A percentile compares a stretch with the other conserved stretches of the same genome.
Conservation (phyloP, 257 asterid genomes). For the Lycium barbarum region DNA sequence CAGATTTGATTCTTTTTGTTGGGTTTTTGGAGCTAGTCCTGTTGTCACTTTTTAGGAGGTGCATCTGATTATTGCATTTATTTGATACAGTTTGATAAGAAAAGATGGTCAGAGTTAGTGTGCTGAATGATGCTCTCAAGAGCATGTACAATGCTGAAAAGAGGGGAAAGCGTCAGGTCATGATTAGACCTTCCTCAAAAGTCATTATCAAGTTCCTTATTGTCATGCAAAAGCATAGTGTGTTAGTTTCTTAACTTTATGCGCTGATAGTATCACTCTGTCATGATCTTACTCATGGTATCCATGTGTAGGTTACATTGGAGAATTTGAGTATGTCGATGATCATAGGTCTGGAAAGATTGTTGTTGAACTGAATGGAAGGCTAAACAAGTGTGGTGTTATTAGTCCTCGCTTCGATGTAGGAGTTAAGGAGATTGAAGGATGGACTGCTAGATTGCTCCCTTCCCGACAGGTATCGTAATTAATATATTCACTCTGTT, state of each 20-base stretch:
- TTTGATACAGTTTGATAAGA: not conserved
- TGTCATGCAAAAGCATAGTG: constrained; percentile 17
- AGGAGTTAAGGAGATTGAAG: constrained; percentile 16
- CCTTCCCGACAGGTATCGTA: constrained; percentile 17
- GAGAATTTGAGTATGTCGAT: not conserved
- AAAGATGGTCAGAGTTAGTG: constrained; percentile 14
- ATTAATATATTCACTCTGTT: not conserved
- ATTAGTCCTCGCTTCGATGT: not conserved
- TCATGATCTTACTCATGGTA: not conserved
- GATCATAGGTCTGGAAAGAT: not conserved
- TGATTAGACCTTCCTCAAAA: constrained; percentile 18
- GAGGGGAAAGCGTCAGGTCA: constrained; percentile 26
- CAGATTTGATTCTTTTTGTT: not conserved
- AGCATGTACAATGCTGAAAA: constrained; percentile 23
- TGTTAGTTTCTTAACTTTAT: not conserved
- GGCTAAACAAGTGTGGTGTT: too few species aligned
- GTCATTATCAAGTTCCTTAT: constrained; percentile 14
- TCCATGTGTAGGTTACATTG: not conserved
- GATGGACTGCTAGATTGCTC: constrained; percentile 21
- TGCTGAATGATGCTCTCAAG: constrained; percentile 25
- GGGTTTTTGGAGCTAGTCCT: not conserved
- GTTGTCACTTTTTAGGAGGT: not conserved
- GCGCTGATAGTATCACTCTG: not conserved
- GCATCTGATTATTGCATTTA: not conserved
- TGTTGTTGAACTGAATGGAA: too few species aligned